Evolutionary conservation across 1,284 basidiomycete genomes (phyloP), one percentile per base, ranked within the genome.

Genomic region (Cryptococcus amylolentus): DNA sequence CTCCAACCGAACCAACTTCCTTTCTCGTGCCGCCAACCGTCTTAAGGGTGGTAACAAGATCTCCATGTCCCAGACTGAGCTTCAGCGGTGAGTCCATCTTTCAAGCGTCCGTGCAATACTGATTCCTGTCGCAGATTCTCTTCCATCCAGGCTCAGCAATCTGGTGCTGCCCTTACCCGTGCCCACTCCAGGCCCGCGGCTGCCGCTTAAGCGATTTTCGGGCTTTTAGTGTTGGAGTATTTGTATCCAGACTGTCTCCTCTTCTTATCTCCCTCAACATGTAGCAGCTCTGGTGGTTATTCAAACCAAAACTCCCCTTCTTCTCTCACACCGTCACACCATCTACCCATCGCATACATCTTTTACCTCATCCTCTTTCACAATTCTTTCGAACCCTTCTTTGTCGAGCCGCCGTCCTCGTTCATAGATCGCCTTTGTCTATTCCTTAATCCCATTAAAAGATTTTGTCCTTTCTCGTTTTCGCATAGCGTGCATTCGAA

Each of bases 61-160:
- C 64, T 68, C 69, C 62, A 77, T 79, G 75, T 78, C 76, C 45
- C 70, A 77, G 67, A 76, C 77, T 70, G 78, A 79, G 70, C 76
- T 80, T 58, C 67, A 72, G 60, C 69, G 76, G 64, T 66, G 23
- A 56, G 60, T 61, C 41, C 9, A 18, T 52, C 26, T 31, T 20
- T 39, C n/a, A 31, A 27, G 35, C 20, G 10, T 16, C 20, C 16
- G 40, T 56, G 2, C 20, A 38, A 27, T 51, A 52, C 56, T 63
- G 51, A 59, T 49, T 13, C 27, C 1, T 50, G 6, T 38, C 28
- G 23, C 43, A 64, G 70, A 62, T 79, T 79, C 72, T 77, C 74
- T 31, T 69, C 66, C 51, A 77, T 77, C 69, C 74, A 77, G 68
- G 76, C 76, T 54, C 76, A 77, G 63, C 76, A 77, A 64, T 73